A percentile compares a stretch with the other conserved stretches of the same genome.
Evolutionary conservation across 768 basidiomycete genomes (phyloP).

Genomic region (Pseudohyphozyma bogoriensis): DNA sequence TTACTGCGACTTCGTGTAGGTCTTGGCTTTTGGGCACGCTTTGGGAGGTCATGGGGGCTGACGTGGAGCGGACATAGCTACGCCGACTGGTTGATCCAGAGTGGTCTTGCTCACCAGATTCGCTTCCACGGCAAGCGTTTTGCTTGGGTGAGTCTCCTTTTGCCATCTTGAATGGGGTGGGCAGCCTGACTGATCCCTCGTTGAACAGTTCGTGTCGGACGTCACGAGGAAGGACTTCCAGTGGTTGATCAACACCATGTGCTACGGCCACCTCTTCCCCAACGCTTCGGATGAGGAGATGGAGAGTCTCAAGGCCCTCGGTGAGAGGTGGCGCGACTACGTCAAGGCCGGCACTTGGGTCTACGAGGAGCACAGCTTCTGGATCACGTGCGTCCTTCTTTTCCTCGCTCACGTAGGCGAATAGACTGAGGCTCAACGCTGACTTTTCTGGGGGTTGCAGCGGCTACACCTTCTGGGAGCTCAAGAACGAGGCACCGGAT

Average conservation of each 20-base stretch:
- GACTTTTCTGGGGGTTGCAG: constrained; percentile 17
- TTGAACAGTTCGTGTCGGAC: constrained; percentile 71
- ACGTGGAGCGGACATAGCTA: too few relatives aligned
- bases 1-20: constrained; percentile 38
- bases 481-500: constrained; percentile 70
- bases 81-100: constrained; percentile 89
- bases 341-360: constrained; percentile 87
- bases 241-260: constrained; percentile 69
- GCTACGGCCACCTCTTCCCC: constrained; percentile 73
- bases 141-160: constrained; percentile 53
- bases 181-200: too few relatives aligned
- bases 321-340: constrained; percentile 87
- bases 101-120: constrained; percentile 69
- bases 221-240: constrained; percentile 89
- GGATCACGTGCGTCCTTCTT: constrained; percentile 38
- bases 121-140: constrained; percentile 89
- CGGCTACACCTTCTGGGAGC: constrained; percentile 43
- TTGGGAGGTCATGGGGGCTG: too few relatives aligned
- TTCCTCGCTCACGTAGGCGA: not conserved
- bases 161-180: too few relatives aligned
- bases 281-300: constrained; percentile 67
- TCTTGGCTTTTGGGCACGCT: too few relatives aligned
- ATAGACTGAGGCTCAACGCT: not conserved
- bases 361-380: constrained; percentile 87
- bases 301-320: constrained; percentile 68